Percentiles rank a stretch among this genome's conserved stretches.
Evolutionary conservation across 345 rosid species (phyloP).

Genomic region (Acer negundo): DNA sequence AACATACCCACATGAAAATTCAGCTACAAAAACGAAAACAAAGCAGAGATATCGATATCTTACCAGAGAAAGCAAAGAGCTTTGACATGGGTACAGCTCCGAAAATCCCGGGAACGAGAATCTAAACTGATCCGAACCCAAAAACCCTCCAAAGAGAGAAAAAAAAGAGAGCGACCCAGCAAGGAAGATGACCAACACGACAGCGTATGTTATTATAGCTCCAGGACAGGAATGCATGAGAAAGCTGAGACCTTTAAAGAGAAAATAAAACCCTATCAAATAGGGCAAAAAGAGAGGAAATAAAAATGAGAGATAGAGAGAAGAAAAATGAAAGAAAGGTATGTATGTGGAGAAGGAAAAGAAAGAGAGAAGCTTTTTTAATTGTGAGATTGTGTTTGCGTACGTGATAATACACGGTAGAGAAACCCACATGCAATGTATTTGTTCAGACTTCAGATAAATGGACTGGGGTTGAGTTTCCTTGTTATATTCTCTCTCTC

Average conservation of each 20-base stretch:
- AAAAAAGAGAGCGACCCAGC: slow-evolving; percentile 51
- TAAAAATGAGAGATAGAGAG: not conserved
- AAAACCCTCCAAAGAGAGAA: slow-evolving; percentile 82
- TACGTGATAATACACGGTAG: slow-evolving; percentile 35
- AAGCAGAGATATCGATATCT: slow-evolving; percentile 6
- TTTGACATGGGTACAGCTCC: slow-evolving; percentile 72
- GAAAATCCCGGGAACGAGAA: slow-evolving; percentile 48
- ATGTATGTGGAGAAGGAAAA: not conserved
- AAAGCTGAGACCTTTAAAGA: slow-evolving; percentile 29
- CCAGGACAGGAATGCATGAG: slow-evolving; percentile 54
- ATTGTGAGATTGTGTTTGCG: slow-evolving; percentile 12
- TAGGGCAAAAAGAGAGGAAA: slow-evolving; percentile 70
- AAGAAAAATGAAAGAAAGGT: not conserved
- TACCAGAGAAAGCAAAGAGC: slow-evolving; percentile 72
- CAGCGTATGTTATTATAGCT: slow-evolving; percentile 1
- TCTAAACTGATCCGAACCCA: slow-evolving; percentile 37
- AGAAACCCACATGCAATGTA: slow-evolving; percentile 65
- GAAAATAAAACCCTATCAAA: slow-evolving; percentile 63
- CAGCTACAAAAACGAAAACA: not conserved
- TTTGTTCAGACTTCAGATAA: slow-evolving; percentile 32
- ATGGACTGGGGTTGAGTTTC: slow-evolving; percentile 33
- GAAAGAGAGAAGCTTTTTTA: slow-evolving; percentile 19
- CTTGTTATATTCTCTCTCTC: slow-evolving; percentile 52
- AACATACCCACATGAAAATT: slow-evolving; percentile 3
- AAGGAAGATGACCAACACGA: slow-evolving; percentile 24